Evolutionary conservation across 106 monocot genomes (phyloP).

Genomic region (Amphibolis antarctica): DNA sequence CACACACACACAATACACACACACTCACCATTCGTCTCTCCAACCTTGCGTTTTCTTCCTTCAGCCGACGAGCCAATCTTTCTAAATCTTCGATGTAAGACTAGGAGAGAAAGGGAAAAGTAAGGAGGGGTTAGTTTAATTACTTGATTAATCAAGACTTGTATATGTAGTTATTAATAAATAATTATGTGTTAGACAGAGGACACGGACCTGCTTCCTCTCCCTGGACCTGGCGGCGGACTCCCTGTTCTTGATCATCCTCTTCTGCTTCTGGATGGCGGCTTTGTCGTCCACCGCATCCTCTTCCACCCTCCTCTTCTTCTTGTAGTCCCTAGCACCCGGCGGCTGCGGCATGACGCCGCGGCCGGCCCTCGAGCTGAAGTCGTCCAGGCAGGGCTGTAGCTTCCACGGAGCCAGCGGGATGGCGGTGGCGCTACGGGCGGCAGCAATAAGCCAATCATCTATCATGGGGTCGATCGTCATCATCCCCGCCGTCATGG

Average conservation of each 20-base stretch:
- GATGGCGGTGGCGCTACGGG: too few species aligned
- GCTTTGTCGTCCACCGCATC: constrained; percentile 22
- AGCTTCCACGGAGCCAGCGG: too few species aligned
- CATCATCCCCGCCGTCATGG: too few species aligned
- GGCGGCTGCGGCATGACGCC: too few species aligned
- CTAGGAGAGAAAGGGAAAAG: not conserved
- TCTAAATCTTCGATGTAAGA: constrained; percentile 7
- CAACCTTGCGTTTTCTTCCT: constrained; percentile 9
- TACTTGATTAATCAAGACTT: not conserved
- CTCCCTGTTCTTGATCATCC: constrained; percentile 68
- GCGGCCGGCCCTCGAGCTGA: too few species aligned
- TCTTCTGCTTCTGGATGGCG: constrained; percentile 35
- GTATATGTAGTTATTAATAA: too few species aligned
- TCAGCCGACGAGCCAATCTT: not conserved
- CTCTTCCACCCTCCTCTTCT: constrained; percentile 25
- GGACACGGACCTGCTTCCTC: constrained; percentile 39
- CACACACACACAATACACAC: too few species aligned
- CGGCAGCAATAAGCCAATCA: too few species aligned
- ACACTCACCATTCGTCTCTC: constrained; percentile 2
- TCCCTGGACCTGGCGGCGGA: constrained; percentile 62
- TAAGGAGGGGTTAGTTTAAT: not conserved
- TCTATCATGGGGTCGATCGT: too few species aligned
- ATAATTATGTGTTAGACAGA: not conserved
- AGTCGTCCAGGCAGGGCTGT: too few species aligned
- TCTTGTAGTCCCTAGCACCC: too few species aligned